phyloP scores from a whole-genome alignment of 2,329 filamentous ascomycete genomes.

The Hawksworthiomyces lignivorus region DNA sequence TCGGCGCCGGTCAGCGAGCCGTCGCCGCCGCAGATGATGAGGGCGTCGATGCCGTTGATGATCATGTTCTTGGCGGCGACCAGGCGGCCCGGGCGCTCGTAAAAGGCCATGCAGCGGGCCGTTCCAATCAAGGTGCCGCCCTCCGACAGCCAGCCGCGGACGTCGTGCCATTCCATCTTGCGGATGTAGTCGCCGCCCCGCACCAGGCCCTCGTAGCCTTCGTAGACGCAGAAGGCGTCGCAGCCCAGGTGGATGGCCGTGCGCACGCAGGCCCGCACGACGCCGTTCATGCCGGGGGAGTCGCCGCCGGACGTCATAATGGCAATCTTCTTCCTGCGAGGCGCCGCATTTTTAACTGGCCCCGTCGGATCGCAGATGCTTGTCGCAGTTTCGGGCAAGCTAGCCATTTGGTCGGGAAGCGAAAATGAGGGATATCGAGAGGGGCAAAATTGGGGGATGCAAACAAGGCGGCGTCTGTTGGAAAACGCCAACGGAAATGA shows the following conservation, averaged over 20 bases:
- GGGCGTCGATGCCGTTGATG: constrained; percentile 82
- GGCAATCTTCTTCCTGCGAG: constrained; percentile 64
- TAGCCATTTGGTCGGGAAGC: constrained; percentile 26
- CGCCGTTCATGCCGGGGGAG: constrained; percentile 90
- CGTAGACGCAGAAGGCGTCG: constrained; percentile 75
- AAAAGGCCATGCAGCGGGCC: constrained; percentile 86
- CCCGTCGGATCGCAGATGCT: no score
- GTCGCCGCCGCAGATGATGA: constrained; percentile 96
- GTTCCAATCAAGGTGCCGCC: constrained; percentile 95
- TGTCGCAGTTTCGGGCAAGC: constrained; percentile 15
- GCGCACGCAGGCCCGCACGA: constrained; percentile 82
- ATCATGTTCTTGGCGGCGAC: constrained; percentile 92
- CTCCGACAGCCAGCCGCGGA: constrained; percentile 87
- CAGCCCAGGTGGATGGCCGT: constrained; percentile 81
- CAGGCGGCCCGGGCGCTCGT: constrained; percentile 76
- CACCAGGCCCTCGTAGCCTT: constrained; percentile 94
- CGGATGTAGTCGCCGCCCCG: constrained; percentile 81
- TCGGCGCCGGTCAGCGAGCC: constrained; percentile 94
- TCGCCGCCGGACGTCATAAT: constrained; percentile 94
- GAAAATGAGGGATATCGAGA: no score
- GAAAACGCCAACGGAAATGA: neutral
- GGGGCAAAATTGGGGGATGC: no score
- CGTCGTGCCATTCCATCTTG: constrained; percentile 85
- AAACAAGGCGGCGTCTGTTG: no score
- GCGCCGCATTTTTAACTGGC: no score